Evolutionary conservation across 169 alveolate species (phyloP), one percentile per base, ranked within the genome.

Genomic region (Cryptosporidium parvum): DNA sequence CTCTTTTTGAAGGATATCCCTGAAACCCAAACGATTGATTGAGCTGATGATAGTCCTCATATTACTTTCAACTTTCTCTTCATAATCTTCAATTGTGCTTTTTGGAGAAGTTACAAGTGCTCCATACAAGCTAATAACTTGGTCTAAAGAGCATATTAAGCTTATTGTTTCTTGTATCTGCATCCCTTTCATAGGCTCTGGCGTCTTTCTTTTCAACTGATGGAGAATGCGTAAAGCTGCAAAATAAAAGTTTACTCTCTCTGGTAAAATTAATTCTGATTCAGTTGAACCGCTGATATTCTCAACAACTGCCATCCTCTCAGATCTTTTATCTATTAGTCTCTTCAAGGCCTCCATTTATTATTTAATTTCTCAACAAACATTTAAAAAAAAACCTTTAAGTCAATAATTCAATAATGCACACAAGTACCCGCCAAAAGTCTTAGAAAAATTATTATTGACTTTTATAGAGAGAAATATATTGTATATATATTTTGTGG

Each of bases 171-270:
- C 75, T 9, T 39, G 53, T 29, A 70, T 35, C 39, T 35, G 59
- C 65, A 70, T 42, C 5, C 29, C 44, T 35, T 45, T 45, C 10
- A 3, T 31, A 16, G 75, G 48, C 33, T 80, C 67, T 23, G 89
- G 75, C 10, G 53, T 23, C 7, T 23, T 80, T 35, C 16, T 80
- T 18, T 75, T 59, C 29, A 80, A 9, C 48, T 80, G 89, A 33
- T 65, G 89, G 23, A 80, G 80, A 62, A 80, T 42, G 16, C 89
- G 52, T 21, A 80, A 29, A 61, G 89, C 35, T 7, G 89, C 89
- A 80, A 62, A 80, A 42, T 80, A 80, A 18, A 80, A 80, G 68
- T 80, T 42, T 23, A 80, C 53, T 45, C 80, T 65, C n/a, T 62
- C 75, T n/a, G 89, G 89, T 26, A 26, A 18, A 48, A 80, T 62